A percentile compares a stretch with the other conserved stretches of the same genome.
These are phyloP conservation scores for Ceratocystis albifundus DNA, from an alignment of 2,329 filamentous ascomycete genomes.

Conservation along the genomic window DNA sequence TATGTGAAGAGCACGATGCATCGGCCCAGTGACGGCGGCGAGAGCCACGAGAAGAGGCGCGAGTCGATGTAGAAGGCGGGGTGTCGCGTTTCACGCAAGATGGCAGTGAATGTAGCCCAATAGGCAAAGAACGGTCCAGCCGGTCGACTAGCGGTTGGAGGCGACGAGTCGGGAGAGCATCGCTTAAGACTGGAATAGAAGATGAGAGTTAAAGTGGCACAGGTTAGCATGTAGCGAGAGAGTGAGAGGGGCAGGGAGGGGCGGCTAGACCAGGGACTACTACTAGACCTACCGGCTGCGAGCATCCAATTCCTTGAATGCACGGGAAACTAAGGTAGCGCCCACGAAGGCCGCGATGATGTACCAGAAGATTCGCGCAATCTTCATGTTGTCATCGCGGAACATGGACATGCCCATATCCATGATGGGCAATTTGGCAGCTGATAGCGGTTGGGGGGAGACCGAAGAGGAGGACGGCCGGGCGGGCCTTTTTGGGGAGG, in stretches of 20 bases:
- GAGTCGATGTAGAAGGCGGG: conserved; percentile 42
- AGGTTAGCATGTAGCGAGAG: neutral
- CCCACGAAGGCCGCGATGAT: conserved; percentile 41
- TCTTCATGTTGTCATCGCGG: conserved; percentile 33
- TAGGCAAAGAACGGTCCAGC: conserved; percentile 36
- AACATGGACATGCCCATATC: conserved; percentile 32
- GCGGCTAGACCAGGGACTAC: neutral
- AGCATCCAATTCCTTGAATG: conserved; percentile 35
- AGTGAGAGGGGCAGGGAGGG: neutral
- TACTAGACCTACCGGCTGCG: conserved; percentile 33
- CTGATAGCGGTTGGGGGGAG: neutral
- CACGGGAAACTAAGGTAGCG: conserved; percentile 33
- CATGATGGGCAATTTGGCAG: conserved; percentile 18
- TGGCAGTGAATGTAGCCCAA: conserved; percentile 49
- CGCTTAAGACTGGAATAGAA: conserved; percentile 35
- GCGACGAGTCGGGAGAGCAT: conserved; percentile 34
- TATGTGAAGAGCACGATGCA: conserved; percentile 43
- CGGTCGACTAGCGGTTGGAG: conserved; percentile 41
- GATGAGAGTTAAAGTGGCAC: neutral
- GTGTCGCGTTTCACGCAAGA: conserved; percentile 45
- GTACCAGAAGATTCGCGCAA: conserved; percentile 50
- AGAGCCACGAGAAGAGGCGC: conserved; percentile 42
- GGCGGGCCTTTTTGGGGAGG: neutral
- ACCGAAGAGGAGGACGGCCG: neutral
- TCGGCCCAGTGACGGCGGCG: conserved; percentile 48